Evolutionary conservation across 148 eudicot genomes (phyloP).

Genomic region (Rhododendron kiyosumense): DNA sequence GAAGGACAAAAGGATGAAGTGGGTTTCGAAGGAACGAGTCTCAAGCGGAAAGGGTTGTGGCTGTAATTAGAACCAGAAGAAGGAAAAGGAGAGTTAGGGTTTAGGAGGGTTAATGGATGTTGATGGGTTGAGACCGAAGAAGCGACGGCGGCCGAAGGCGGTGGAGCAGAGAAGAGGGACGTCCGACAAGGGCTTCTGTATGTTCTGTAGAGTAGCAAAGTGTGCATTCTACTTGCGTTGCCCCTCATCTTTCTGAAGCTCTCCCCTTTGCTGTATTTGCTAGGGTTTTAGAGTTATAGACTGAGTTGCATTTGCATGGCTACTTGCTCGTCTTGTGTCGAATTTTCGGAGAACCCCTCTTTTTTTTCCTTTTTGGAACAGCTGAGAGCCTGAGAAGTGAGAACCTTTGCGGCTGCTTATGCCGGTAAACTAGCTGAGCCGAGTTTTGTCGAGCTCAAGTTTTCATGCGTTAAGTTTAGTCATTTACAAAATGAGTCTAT

Average conservation of each 20-base stretch:
- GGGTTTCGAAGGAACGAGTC: not conserved
- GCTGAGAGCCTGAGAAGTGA: not conserved
- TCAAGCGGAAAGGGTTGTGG: not conserved
- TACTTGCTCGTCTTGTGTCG: not conserved
- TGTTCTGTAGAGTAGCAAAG: not conserved
- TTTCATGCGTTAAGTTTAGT: fast-evolving
- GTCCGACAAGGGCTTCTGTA: not conserved
- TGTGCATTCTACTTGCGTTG: not conserved
- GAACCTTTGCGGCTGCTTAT: not conserved
- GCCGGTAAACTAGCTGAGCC: no score
- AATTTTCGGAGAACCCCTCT: not conserved
- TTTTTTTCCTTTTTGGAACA: not conserved
- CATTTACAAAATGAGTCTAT: no score
- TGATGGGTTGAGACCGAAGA: not conserved
- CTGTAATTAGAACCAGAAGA: not conserved
- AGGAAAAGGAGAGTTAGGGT: not conserved
- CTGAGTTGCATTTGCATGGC: not conserved
- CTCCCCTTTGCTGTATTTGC: not conserved
- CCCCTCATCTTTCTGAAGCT: not conserved
- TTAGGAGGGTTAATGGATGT: not conserved
- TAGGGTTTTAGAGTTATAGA: not conserved
- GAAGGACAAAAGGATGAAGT: not conserved
- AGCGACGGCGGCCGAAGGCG: not conserved
- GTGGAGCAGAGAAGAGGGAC: not conserved
- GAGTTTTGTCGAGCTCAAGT: no score